These are phyloP conservation scores for Leucocoprinus gongylophorus DNA, from an alignment of 1,284 basidiomycete genomes.

Conservation along the genomic window DNA sequence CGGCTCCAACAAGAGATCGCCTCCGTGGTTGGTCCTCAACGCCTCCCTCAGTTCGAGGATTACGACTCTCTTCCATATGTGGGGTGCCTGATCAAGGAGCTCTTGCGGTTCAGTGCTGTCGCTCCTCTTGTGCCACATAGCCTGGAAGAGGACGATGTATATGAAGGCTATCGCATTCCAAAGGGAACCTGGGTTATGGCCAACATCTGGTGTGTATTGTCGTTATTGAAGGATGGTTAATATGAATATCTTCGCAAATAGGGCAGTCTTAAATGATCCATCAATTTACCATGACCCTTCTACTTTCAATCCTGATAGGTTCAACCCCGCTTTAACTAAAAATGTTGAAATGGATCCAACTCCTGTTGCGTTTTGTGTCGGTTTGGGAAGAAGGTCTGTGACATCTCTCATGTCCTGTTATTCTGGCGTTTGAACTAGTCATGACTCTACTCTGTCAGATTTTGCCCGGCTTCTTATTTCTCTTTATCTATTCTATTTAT, in stretches of 20 bases:
- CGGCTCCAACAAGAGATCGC: background rate
- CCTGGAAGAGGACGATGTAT: too few relatives aligned
- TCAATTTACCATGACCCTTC: background rate
- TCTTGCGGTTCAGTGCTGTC: background rate
- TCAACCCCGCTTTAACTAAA: background rate
- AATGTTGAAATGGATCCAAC: slow-evolving; percentile 1
- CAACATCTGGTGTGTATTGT: background rate
- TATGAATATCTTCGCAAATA: background rate
- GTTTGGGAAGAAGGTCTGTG: slow-evolving; percentile 2
- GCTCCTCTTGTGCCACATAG: slow-evolving; percentile 3
- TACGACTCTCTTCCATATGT: slow-evolving; percentile 1
- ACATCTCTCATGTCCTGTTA: background rate
- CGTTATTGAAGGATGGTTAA: background rate
- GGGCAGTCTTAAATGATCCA: slow-evolving; percentile 5
- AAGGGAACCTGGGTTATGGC: slow-evolving; percentile 3
- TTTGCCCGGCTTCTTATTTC: background rate
- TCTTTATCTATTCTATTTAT: background rate
- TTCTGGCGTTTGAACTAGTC: background rate
- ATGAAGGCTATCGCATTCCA: slow-evolving; percentile 1
- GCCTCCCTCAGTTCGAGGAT: background rate
- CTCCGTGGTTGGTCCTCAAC: background rate
- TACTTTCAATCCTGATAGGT: background rate
- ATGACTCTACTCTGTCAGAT: background rate
- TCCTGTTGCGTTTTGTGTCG: background rate
- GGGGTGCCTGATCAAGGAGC: background rate